A percentile compares a stretch with the other conserved stretches of the same genome.
Conservation (phyloP, 176 grass and related monocot species). For the Zoysia japonica region DNA sequence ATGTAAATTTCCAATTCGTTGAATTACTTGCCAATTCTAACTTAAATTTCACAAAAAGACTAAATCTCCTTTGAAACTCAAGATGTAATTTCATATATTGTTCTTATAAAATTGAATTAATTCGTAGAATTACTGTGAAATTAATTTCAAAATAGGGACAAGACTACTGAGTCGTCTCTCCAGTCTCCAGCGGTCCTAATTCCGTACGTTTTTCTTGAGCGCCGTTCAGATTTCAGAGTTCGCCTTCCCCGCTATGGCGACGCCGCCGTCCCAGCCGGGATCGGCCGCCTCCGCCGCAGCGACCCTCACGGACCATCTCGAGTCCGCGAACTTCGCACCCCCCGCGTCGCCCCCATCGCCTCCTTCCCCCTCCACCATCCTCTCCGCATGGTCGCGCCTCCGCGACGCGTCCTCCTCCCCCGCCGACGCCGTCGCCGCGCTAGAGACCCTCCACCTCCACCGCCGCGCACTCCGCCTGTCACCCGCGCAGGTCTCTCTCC, state of each 20-base stretch:
- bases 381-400: conserved; percentile 47
- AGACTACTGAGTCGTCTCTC: too few relatives aligned
- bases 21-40: too few relatives aligned
- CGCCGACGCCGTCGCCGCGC: conserved; percentile 46
- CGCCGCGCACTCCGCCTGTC: conserved; percentile 49
- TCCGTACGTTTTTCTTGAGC: too few relatives aligned
- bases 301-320: conserved; percentile 48
- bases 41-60: too few relatives aligned
- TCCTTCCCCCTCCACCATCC: conserved; percentile 44
- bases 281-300: conserved; percentile 13
- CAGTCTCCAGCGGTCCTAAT: too few relatives aligned
- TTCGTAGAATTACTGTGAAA: too few relatives aligned
- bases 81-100: too few relatives aligned
- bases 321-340: conserved; percentile 44
- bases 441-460: conserved; percentile 53
- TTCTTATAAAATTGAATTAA: too few relatives aligned
- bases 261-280: background rate
- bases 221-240: too few relatives aligned
- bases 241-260: conserved; percentile 30
- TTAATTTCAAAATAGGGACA: too few relatives aligned
- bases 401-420: conserved; percentile 34
- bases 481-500: conserved; percentile 45
- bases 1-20: too few relatives aligned
- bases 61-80: too few relatives aligned
- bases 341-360: background rate